phyloP scores from a whole-genome alignment of 495 filamentous ascomycete species.

The Lasiosphaeria hispida region DNA sequence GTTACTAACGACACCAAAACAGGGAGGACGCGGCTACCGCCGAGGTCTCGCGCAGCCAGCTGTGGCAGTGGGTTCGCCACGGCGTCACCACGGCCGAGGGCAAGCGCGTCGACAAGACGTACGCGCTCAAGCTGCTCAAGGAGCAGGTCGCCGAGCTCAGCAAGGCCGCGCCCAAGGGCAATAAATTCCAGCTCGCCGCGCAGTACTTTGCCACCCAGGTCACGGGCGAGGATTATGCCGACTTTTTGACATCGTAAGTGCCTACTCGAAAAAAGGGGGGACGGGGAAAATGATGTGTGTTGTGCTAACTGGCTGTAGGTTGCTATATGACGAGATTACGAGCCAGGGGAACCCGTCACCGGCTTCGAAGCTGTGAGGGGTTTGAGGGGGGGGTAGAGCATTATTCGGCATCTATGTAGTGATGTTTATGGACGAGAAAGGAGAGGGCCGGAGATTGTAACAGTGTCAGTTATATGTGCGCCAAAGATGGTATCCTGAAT shows the following conservation, averaged over 20 bases:
- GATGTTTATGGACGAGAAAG: not conserved
- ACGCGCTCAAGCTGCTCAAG: slow-evolving; percentile 79
- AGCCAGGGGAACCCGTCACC: slow-evolving; percentile 65
- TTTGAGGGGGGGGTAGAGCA: not conserved
- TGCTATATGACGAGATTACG: slow-evolving; percentile 97
- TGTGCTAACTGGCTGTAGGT: slow-evolving; percentile 37
- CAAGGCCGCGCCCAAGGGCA: slow-evolving; percentile 75
- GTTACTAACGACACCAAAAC: slow-evolving; percentile 16
- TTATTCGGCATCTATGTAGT: not conserved
- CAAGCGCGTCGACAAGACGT: slow-evolving; percentile 88
- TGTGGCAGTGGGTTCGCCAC: slow-evolving; percentile 96
- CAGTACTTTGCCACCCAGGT: slow-evolving; percentile 92
- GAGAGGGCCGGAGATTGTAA: not conserved
- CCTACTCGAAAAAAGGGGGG: not conserved
- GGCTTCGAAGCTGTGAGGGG: slow-evolving; percentile 73
- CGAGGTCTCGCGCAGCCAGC: slow-evolving; percentile 85
- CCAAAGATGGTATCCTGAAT: too few species aligned
- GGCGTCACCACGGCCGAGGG: slow-evolving; percentile 83
- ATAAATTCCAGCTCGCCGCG: slow-evolving; percentile 87
- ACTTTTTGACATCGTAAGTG: slow-evolving; percentile 84
- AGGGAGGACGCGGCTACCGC: slow-evolving; percentile 95
- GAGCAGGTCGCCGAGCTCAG: slow-evolving; percentile 80
- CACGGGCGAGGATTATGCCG: slow-evolving; percentile 94
- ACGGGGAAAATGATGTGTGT: not conserved
- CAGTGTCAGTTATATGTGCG: too few species aligned